phyloP scores from a whole-genome alignment of 306 rosid species.

The Canavalia ensiformis region DNA sequence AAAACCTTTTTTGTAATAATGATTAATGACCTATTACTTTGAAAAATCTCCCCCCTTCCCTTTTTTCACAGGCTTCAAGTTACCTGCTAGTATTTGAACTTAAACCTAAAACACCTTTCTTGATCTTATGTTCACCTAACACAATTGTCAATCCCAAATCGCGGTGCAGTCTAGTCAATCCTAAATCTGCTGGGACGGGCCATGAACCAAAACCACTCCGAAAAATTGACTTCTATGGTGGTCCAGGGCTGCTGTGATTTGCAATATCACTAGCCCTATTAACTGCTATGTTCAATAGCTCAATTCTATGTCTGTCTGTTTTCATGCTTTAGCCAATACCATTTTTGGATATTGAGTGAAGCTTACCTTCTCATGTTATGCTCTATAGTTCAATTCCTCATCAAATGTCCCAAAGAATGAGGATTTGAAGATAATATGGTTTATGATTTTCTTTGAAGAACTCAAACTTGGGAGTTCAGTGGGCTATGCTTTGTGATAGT shows the following conservation, averaged over 20 bases:
- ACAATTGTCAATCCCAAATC: not conserved
- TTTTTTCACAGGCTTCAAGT: not conserved
- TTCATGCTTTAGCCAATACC: constrained; percentile 14
- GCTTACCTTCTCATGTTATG: not conserved
- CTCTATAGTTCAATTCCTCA: not conserved
- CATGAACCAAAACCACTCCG: not conserved
- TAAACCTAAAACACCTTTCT: not conserved
- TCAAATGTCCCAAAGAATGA: not conserved
- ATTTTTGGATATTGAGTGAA: constrained; percentile 15
- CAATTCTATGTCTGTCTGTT: constrained; percentile 13
- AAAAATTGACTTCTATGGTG: not conserved
- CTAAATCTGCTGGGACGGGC: not conserved
- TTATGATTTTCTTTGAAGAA: not conserved
- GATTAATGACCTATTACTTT: not conserved
- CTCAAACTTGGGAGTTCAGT: constrained; percentile 11
- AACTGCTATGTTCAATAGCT: not conserved
- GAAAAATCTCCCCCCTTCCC: not conserved
- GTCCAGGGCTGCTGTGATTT: not conserved
- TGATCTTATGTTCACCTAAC: not conserved
- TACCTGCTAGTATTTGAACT: constrained; percentile 3
- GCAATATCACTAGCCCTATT: not conserved
- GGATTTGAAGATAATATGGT: constrained; percentile 4
- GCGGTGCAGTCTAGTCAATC: not conserved
- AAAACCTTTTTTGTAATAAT: not conserved
- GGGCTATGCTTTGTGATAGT: not conserved